Evolutionary conservation across 2,329 filamentous ascomycete genomes (phyloP), one percentile per base, ranked within the genome.

Genomic region (Pseudogymnoascus sp.): DNA sequence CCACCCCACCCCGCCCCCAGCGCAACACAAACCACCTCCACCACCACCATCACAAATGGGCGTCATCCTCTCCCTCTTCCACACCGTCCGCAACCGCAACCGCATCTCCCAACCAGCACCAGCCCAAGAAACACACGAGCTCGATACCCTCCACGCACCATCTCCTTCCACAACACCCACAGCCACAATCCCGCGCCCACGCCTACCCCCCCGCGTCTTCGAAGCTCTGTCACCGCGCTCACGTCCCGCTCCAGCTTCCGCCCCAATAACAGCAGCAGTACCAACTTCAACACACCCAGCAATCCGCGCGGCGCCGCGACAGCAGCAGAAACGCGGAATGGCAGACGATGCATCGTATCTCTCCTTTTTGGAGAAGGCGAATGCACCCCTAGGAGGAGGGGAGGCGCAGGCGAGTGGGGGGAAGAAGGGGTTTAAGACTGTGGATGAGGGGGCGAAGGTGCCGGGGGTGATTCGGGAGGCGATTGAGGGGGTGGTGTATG

Each of bases 291-390:
- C 56, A 18, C 64, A 63, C 68, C 63, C 63, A 67, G 65, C 67
- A 62, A 11, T 53, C 21, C 50, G 40, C 40, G 16, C 44, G 23
- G 2, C 3, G 44, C 23, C 2, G 23, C 21, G 0, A 12, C 21
- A 3, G 12, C 21, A 50, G 6, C 44, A 65, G 42, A 62, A 59
- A 44, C 12, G 62, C 16, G 68, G 69, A 16, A 91, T 90, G 88
- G 84, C 86, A 6, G 87, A 86, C 62, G 91, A 96, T 80, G 85
- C 89, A 65, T 88, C 89, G 66, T 97, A 96, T 79, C 84, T 86
- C 76, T 80, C 88, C 65, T 96, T 97, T 73, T 80, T 97, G 63
- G 83, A 94, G 73, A 94, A 94, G 78, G 91, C 91, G 62, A 96
- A 96, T 77, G 79, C 86, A 70, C 87, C 92, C 72, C 87, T 89